Evolutionary conservation across 2,329 filamentous ascomycete genomes (phyloP), one percentile per base, ranked within the genome.

Genomic region (Exophiala lecanii-corni): DNA sequence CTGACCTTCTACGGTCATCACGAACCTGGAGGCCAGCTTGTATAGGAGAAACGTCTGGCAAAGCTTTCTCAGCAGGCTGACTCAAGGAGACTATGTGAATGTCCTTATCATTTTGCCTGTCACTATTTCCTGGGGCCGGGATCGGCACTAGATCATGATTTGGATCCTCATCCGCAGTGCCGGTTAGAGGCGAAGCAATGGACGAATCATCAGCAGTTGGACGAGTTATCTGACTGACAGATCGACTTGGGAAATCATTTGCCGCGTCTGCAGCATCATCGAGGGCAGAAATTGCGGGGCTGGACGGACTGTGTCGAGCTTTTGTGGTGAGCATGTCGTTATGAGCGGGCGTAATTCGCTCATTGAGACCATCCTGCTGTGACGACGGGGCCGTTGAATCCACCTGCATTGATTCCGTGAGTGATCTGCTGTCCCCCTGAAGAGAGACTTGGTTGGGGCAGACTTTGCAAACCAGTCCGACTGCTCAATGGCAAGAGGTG

Each of bases 401-500:
- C n/a, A n/a, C n/a, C n/a, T n/a, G n/a, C n/a, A n/a, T n/a, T n/a
- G n/a, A n/a, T n/a, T n/a, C n/a, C n/a, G n/a, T n/a, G n/a, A n/a
- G n/a, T n/a, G n/a, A n/a, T n/a, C n/a, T n/a, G n/a, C n/a, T n/a
- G n/a, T n/a, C n/a, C n/a, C n/a, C n/a, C n/a, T n/a, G n/a, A n/a
- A n/a, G n/a, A n/a, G n/a, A n/a, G n/a, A n/a, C 23, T 26, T 26
- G 6, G 23, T 26, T 6, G 6, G 7, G 7, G 23, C 23, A 6
- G 45, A 37, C 5, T 40, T 45, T 4, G 49, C 40, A 16, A 51
- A 51, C 49, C 49, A 51, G 42, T 51, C 45, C n/a, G 41, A 40
- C 9, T n/a, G 18, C 19, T 35, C 33, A 6, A 26, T 12, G 23
- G 23, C 23, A n/a, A 35, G 33, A 17, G 49, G 39, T 12, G 42